These are phyloP conservation scores for Echinochloa phyllopogon DNA, from an alignment of 176 grass and related monocot genomes.

Conservation along the genomic window DNA sequence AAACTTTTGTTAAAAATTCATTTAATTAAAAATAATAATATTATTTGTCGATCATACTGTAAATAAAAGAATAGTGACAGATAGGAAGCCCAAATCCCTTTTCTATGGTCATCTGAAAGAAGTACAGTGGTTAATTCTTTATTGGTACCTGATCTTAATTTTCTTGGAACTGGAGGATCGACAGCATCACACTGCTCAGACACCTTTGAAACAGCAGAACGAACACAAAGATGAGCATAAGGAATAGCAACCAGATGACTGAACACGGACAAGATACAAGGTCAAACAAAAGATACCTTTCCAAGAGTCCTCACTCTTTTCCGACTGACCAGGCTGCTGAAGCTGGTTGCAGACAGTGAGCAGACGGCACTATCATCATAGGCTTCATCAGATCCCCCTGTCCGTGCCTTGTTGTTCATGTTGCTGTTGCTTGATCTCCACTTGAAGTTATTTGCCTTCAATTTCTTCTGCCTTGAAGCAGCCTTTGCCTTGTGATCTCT, in stretches of 20 bases:
- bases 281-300: slow-evolving; percentile 50
- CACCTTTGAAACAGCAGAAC: slow-evolving; percentile 48
- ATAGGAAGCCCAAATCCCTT: not conserved
- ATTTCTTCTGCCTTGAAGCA: slow-evolving; percentile 49
- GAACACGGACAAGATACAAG: not conserved
- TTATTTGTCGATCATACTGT: not conserved
- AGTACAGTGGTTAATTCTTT: not conserved
- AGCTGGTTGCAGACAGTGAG: slow-evolving; percentile 27
- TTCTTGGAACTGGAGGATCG: slow-evolving; percentile 76
- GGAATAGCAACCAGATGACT: slow-evolving; percentile 16
- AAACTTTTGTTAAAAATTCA: not conserved
- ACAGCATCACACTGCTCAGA: slow-evolving; percentile 50
- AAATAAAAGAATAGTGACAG: not conserved
- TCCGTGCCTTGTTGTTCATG: slow-evolving; percentile 15
- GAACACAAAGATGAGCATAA: slow-evolving; percentile 21
- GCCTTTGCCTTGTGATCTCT: slow-evolving; percentile 29
- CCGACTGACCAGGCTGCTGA: slow-evolving; percentile 39
- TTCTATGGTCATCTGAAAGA: slow-evolving; percentile 12
- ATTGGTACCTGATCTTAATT: slow-evolving; percentile 79
- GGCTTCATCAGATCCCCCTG: slow-evolving; percentile 23
- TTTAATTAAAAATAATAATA: not conserved
- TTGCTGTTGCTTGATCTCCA: slow-evolving; percentile 53
- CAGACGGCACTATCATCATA: slow-evolving; percentile 38
- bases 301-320: slow-evolving; percentile 50
- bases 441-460: slow-evolving; percentile 51